These are phyloP conservation scores for Macrophomina tecta DNA, from an alignment of 2,329 filamentous ascomycete genomes.

Conservation along the genomic window DNA sequence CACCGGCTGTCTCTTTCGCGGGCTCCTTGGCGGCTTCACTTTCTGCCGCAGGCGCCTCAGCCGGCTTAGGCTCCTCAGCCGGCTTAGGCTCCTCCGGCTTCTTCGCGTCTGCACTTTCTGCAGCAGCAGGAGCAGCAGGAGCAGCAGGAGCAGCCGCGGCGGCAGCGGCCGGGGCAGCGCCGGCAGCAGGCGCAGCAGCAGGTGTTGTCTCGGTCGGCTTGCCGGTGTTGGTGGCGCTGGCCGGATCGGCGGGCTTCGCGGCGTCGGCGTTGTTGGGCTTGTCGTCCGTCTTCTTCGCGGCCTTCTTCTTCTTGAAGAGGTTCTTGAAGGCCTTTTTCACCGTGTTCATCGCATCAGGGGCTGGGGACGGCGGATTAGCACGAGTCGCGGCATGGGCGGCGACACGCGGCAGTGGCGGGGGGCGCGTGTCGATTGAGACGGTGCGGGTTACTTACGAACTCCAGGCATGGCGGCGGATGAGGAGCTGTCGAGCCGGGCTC, in stretches of 20 bases:
- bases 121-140: conserved; percentile 33
- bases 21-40: conserved; percentile 31
- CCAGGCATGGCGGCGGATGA: conserved; percentile 42
- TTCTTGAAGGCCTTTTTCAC: conserved; percentile 48
- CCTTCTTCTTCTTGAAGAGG: conserved; percentile 41
- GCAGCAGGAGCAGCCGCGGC: conserved; percentile 37
- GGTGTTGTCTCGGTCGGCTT: conserved; percentile 45
- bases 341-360: conserved; percentile 43
- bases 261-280: conserved; percentile 30
- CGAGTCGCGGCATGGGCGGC: background rate
- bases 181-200: conserved; percentile 37
- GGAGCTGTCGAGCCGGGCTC: conserved; percentile 15
- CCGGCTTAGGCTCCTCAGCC: conserved; percentile 28
- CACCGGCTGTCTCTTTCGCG: conserved; percentile 18
- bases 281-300: conserved; percentile 22
- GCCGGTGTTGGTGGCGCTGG: conserved; percentile 34
- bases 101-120: conserved; percentile 37
- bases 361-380: conserved; percentile 32
- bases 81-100: conserved; percentile 31
- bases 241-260: conserved; percentile 35
- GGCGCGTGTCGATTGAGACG: conserved; percentile 8
- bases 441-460: conserved; percentile 44
- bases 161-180: conserved; percentile 38
- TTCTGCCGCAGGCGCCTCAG: conserved; percentile 26
- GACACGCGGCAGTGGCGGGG: background rate